phyloP scores from a whole-genome alignment of 257 asterid species.

The Capsicum baccatum region DNA sequence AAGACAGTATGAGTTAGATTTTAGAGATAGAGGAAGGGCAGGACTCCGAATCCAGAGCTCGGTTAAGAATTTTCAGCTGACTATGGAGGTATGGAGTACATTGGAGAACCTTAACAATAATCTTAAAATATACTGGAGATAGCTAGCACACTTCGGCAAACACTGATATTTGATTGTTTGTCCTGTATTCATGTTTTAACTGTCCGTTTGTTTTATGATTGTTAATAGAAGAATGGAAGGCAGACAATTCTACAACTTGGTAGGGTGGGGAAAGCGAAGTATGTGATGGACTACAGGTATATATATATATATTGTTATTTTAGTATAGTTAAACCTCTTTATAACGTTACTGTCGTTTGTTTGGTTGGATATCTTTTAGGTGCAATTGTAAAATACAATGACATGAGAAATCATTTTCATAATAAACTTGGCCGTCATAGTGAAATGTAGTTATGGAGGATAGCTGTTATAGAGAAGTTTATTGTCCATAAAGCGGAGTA shows the following conservation, averaged over 20 bases:
- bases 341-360: too few species aligned
- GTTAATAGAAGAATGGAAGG: conserved; percentile 68
- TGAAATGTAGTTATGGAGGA: too few species aligned
- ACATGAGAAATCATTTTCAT: too few species aligned
- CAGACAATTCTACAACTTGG: conserved; percentile 93
- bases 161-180: background rate
- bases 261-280: conserved; percentile 78
- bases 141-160: background rate
- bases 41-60: conserved; percentile 84
- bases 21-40: conserved; percentile 78
- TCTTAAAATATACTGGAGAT: background rate
- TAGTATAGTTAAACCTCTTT: background rate
- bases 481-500: background rate
- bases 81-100: conserved; percentile 61
- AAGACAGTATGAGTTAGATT: conserved; percentile 78
- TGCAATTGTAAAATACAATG: too few species aligned
- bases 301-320: background rate
- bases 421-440: too few species aligned
- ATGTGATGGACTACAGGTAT: conserved; percentile 94
- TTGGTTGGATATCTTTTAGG: too few species aligned
- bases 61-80: conserved; percentile 84
- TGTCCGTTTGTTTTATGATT: background rate
- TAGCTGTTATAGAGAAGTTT: too few species aligned
- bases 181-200: conserved; percentile 6
- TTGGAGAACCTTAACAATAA: background rate